Base-by-base conservation (phyloP, 441 rosid species). In the Erysimum pusillum region DNA sequence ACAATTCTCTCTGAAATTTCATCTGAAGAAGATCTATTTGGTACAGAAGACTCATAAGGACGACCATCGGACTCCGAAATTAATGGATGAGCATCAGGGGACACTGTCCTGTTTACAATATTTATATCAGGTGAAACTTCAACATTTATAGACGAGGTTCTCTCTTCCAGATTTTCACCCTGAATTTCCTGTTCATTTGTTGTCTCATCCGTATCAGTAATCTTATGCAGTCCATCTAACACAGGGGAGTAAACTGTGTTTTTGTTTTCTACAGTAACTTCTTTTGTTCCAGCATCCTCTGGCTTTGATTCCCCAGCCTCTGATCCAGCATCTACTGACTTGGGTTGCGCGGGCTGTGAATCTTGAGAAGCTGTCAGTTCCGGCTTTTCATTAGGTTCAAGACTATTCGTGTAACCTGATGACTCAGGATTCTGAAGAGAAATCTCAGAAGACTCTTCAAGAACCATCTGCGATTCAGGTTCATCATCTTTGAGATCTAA, bases 1-100 rank as follows among this genome's bases (percentile, higher is more conserved):
- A 81, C 78, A 76, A 80, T 81, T 34, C 32, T 76, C 75, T 82
- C 87, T 15, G 87, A 79, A 81, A 67, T 71, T 67, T 83, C 89
- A 54, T 75, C 86, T 57, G 87, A 79, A 59, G 87, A 77, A 80
- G 75, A 74, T 60, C 75, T 81, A 72, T 69, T 20, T 36, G 83
- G 69, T 60, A 79, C 71, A 68, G 87, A 77, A 80, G 77, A 52
- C 78, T 83, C 89, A 61, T 17, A 53, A 66, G 79, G 76, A 74
- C 73, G 74, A 77, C 46, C 74, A 63, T 78, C 77, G 38, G 64
- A 52, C 84, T 82, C 93, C 44, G 77, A 80, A 35, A 64, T 58
- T 34, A 79, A 54, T 32, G 49, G 69, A 45, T 71, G 85, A 59
- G 77, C 79, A 80, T 52, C 81, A 68, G 90, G 85, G 51, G 76